A percentile compares a stretch with the other conserved stretches of the same genome.
These are phyloP conservation scores for Phtheirospermum japonicum DNA, from an alignment of 257 asterid species.

Conservation along the genomic window DNA sequence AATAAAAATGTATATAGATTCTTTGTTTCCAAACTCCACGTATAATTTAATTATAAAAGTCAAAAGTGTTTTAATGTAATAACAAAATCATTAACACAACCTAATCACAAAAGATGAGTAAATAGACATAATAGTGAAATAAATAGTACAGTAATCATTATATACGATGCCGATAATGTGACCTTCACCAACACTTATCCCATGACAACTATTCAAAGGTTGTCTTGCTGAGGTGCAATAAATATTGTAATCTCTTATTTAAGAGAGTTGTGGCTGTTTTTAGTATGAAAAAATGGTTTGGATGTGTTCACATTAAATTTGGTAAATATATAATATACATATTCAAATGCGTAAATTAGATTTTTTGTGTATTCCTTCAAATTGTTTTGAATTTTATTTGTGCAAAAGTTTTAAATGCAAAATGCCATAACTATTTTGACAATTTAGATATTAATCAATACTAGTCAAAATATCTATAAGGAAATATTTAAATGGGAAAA, in stretches of 20 bases:
- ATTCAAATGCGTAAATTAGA: too few relatives aligned
- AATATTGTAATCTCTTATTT: not conserved
- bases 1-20: too few relatives aligned
- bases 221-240: not conserved
- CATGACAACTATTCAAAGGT: not conserved
- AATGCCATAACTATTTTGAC: too few relatives aligned
- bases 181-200: not conserved
- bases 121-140: too few relatives aligned
- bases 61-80: too few relatives aligned
- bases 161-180: not conserved
- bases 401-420: not conserved
- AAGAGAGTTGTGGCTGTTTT: not conserved
- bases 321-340: not conserved
- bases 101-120: too few relatives aligned
- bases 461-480: not conserved
- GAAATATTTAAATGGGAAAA: not conserved
- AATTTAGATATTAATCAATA: too few relatives aligned
- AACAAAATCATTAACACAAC: too few relatives aligned
- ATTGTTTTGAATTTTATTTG: too few relatives aligned
- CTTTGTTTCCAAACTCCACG: too few relatives aligned
- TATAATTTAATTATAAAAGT: too few relatives aligned
- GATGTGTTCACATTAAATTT: not conserved
- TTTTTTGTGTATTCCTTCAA: not conserved
- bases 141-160: not conserved
- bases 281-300: not conserved